phyloP scores from a whole-genome alignment of 1,139 yeast species.

The Suhomyces wounanorum region DNA sequence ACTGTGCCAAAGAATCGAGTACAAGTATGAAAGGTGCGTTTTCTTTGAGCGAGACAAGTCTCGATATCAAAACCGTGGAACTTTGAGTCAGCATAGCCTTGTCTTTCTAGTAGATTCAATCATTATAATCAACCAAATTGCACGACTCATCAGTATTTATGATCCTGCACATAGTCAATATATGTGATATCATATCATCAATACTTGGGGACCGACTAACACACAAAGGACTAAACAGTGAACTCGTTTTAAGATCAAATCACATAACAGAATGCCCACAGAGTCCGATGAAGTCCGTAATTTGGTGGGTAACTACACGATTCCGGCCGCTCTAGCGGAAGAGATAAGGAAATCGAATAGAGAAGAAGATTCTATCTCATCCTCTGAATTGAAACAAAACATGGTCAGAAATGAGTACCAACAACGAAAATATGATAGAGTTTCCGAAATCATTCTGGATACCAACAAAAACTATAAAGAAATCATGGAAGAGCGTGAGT shows the following conservation, averaged over 20 bases:
- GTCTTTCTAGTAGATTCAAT: neutral
- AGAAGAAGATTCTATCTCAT: constrained; percentile 34
- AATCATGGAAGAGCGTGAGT: constrained; percentile 36
- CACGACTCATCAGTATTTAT: constrained; percentile 19
- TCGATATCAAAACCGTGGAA: constrained; percentile 57
- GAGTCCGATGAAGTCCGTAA: constrained; percentile 17
- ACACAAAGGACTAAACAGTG: neutral
- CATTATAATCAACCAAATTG: neutral
- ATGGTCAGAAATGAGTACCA: constrained; percentile 22
- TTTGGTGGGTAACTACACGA: constrained; percentile 34
- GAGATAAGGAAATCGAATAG: constrained; percentile 35
- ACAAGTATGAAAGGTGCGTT: constrained; percentile 69
- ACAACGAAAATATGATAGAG: constrained; percentile 27
- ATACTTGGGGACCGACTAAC: neutral
- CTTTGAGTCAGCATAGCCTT: constrained; percentile 47
- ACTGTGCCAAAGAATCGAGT: constrained; percentile 70
- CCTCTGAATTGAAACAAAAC: constrained; percentile 23
- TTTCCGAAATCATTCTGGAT: constrained; percentile 27
- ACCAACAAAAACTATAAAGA: constrained; percentile 33
- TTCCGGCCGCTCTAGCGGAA: constrained; percentile 30
- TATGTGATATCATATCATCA: neutral
- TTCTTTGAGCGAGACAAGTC: constrained; percentile 71
- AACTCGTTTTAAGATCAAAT: too few species aligned
- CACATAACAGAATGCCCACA: constrained; percentile 1
- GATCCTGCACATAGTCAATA: neutral